Evolutionary conservation across 306 rosid genomes (phyloP).

Genomic region (Rosa rugosa): DNA sequence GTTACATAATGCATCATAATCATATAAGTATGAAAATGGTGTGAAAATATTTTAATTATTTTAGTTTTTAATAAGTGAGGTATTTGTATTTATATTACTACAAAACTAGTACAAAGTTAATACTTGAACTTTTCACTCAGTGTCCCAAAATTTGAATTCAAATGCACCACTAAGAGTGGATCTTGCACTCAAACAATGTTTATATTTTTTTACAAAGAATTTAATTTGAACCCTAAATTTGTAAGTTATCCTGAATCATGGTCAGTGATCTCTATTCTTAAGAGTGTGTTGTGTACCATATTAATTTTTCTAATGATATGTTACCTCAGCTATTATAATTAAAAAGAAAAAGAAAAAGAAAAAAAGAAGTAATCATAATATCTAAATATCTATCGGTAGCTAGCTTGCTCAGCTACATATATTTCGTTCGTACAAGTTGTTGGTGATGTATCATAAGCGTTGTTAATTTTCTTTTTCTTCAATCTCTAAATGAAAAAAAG

Average conservation of each 20-base stretch:
- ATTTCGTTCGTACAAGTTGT: conserved; percentile 21
- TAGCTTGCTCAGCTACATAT: conserved; percentile 7
- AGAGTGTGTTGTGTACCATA: background rate
- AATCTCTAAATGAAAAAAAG: background rate
- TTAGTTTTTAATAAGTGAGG: too few relatives aligned
- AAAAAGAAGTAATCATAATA: background rate
- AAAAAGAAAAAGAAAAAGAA: too few relatives aligned
- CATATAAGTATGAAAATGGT: background rate
- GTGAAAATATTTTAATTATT: too few relatives aligned
- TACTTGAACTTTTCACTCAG: too few relatives aligned
- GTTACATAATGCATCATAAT: background rate
- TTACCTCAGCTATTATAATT: background rate
- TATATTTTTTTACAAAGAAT: background rate
- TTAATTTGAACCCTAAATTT: background rate
- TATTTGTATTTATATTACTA: too few relatives aligned
- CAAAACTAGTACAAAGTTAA: too few relatives aligned
- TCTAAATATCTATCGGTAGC: background rate
- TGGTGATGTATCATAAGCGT: conserved; percentile 25
- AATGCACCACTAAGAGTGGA: background rate
- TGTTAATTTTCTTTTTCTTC: conserved; percentile 7
- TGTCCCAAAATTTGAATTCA: background rate
- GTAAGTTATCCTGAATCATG: background rate
- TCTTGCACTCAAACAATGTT: background rate
- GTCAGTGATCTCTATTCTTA: too few relatives aligned
- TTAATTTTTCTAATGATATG: background rate